Base-by-base conservation (phyloP, 805 yeast species). In the Schwanniomyces yamadae region DNA sequence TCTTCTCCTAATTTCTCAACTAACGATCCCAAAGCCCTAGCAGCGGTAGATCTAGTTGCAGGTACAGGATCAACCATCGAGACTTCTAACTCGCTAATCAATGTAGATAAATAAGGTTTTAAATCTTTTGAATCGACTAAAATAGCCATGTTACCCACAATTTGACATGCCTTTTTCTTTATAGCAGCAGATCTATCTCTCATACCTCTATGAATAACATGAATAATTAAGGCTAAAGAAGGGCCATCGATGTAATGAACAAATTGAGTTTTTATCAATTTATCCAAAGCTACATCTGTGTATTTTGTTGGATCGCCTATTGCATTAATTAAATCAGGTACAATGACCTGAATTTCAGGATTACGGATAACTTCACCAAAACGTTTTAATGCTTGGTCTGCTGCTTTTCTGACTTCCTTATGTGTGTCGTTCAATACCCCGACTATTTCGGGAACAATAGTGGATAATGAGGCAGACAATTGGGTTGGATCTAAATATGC, bases 61-160 rank as follows among this genome's bases (percentile, higher is more conserved):
- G 98, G 96, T 34, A 93, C 99, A 1, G 99, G 99, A 50, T 93
- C 99, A 33, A 95, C 96, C 95, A 93, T 91, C 5, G 98, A 95
- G 28, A 77, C 71, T 59, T 93, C 95, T 41, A 93, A 75, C 49
- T 89, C 96, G 8, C 79, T 72, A 28, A 91, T 82, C 48, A 93
- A 71, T 28, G 80, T 77, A 15, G 80, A 75, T 51, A 93, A 68
- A 62, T 93, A 93, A 17, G 96, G 97, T 34, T 78, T 62, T 41
- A 93, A 71, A 58, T 93, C 99, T 48, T 76, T 78, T 12, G 87
- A 72, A 51, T 91, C 98, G 12, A 95, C 96, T 51, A 93, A 71
- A 57, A 93, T 88, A 2, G 98, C 89, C 98, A 93, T 93, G 55
- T 93, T 93, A 44, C 99, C 99, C 20, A 93, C 97, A 69, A 93